Conservation (phyloP, 176 grass and related monocot genomes). For the Guadua angustifolia region DNA sequence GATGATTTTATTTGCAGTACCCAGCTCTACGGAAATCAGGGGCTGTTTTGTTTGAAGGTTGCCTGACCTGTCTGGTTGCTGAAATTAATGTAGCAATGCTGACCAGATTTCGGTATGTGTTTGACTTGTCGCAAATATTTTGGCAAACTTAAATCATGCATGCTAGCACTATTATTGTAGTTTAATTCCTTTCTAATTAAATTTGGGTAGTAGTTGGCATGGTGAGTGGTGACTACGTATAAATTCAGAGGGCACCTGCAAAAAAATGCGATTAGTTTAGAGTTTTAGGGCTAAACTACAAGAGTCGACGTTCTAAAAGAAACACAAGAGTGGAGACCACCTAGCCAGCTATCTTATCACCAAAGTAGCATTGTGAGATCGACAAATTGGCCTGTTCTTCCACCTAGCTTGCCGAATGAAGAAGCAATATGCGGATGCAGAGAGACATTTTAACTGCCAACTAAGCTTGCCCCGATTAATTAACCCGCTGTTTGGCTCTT, state of each 20-base stretch:
- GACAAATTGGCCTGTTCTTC: slow-evolving; percentile 30
- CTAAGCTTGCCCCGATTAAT: not conserved
- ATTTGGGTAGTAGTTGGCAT: not conserved
- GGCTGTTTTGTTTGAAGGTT: not conserved
- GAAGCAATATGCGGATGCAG: slow-evolving; percentile 21
- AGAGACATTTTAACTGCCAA: not conserved
- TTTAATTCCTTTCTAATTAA: not conserved
- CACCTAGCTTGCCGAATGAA: slow-evolving; percentile 36
- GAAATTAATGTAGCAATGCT: too few species aligned
- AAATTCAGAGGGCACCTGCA: not conserved
- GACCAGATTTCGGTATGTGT: not conserved
- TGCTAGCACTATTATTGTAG: not conserved
- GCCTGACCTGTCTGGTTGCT: not conserved
- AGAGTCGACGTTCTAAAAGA: not conserved
- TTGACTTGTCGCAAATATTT: not conserved
- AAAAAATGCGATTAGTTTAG: not conserved
- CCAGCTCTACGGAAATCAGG: not conserved
- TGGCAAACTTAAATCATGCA: not conserved
- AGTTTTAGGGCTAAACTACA: not conserved
- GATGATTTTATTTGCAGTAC: not conserved
- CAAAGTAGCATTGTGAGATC: slow-evolving; percentile 4
- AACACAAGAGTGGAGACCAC: not conserved
- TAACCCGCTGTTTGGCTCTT: slow-evolving; percentile 33
- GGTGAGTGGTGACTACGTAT: not conserved
- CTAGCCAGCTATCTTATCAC: not conserved